These are phyloP conservation scores for Nakazawaea ambrosiae DNA, from an alignment of 805 yeast species.

Conservation along the genomic window DNA sequence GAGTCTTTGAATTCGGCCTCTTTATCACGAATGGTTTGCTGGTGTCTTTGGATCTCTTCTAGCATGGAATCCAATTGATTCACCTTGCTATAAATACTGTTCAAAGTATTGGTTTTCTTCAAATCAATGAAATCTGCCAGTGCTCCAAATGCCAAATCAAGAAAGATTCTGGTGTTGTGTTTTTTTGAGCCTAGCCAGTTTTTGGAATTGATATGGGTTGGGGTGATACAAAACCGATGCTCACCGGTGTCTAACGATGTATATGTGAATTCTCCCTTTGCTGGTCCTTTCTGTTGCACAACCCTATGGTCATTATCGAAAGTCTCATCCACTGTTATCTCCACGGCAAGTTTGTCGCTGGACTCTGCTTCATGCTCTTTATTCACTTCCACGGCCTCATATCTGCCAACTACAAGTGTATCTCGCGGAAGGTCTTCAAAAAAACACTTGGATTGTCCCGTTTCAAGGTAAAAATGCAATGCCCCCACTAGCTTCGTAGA, in stretches of 20 bases:
- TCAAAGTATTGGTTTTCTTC: conserved; percentile 52
- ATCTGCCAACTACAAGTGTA: conserved; percentile 74
- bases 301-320: conserved; percentile 75
- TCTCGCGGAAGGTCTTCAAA: conserved; percentile 71
- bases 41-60: conserved; percentile 57
- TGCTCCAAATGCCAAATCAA: conserved; percentile 64
- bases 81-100: conserved; percentile 49
- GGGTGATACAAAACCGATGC: conserved; percentile 68
- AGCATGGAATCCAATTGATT: conserved; percentile 50
- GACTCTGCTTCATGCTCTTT: conserved; percentile 20
- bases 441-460: conserved; percentile 77
- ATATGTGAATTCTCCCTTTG: conserved; percentile 66
- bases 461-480: conserved; percentile 72
- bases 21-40: conserved; percentile 62
- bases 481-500: conserved; percentile 18
- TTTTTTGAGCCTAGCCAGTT: conserved; percentile 31
- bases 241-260: conserved; percentile 73
- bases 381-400: conserved; percentile 60
- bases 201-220: conserved; percentile 30
- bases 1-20: conserved; percentile 68
- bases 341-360: conserved; percentile 46
- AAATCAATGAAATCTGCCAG: conserved; percentile 58
- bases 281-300: conserved; percentile 58
- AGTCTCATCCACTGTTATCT: conserved; percentile 65
- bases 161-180: conserved; percentile 57